Evolutionary conservation across 176 grass and related monocot species (phyloP).

Genomic region (Urochloa ruziziensis): DNA sequence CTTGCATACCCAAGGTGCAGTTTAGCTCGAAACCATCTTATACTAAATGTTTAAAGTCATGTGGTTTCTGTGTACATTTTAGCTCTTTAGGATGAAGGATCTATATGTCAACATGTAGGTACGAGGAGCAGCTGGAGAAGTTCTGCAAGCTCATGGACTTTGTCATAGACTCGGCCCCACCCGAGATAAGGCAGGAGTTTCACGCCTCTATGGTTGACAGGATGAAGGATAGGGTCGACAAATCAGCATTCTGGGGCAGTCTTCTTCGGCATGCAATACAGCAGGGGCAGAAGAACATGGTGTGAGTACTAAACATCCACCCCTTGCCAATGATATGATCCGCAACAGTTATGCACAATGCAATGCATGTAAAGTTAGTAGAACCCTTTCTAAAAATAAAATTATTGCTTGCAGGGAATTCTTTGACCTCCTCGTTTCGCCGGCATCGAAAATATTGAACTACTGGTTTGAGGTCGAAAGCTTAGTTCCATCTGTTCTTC

Average conservation of each 20-base stretch:
- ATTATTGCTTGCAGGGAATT: conserved; percentile 62
- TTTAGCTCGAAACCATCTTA: not conserved
- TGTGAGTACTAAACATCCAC: conserved; percentile 59
- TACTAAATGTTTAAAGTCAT: not conserved
- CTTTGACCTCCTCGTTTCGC: conserved; percentile 81
- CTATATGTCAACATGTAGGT: conserved; percentile 48
- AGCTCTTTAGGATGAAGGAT: not conserved
- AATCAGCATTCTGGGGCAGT: conserved; percentile 75
- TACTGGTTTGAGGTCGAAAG: conserved; percentile 83
- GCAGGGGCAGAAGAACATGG: conserved; percentile 83
- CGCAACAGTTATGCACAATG: not conserved
- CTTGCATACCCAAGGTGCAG: conserved; percentile 67
- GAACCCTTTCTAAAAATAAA: not conserved
- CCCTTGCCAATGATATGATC: not conserved
- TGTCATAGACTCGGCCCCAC: conserved; percentile 73
- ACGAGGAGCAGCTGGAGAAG: conserved; percentile 74
- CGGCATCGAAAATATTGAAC: conserved; percentile 90
- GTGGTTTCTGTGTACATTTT: not conserved
- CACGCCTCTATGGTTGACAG: conserved; percentile 48
- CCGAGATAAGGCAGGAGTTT: conserved; percentile 58
- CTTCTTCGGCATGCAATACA: conserved; percentile 57
- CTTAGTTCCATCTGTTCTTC: conserved; percentile 21
- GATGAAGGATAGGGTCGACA: conserved; percentile 80
- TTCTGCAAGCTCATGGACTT: conserved; percentile 98
- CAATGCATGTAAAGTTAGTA: not conserved